Conservation (phyloP, 108 stramenopile genomes). For the Epipyxis sp. region DNA sequence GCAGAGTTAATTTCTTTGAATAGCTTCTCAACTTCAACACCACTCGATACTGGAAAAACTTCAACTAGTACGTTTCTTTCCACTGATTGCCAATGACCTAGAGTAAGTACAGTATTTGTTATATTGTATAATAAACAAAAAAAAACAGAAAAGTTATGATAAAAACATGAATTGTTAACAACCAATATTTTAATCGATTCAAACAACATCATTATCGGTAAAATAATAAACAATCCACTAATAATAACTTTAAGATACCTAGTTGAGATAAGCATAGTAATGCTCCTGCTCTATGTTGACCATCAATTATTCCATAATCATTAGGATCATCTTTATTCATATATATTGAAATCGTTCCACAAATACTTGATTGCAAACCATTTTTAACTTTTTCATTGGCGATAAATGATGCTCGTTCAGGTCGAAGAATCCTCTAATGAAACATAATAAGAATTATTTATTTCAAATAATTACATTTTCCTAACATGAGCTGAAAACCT, state of each 20-base stretch:
- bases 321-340: conserved; percentile 40
- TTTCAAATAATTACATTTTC: no score
- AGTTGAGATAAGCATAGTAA: conserved; percentile 62
- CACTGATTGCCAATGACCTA: background rate
- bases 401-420: conserved; percentile 32
- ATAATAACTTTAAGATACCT: no score
- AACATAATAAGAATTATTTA: no score
- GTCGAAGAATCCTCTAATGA: conserved; percentile 37
- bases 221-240: no score
- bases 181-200: no score
- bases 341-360: conserved; percentile 48
- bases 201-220: no score
- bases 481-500: no score
- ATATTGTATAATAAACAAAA: conserved; percentile 43
- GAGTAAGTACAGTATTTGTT: background rate
- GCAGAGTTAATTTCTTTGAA: conserved; percentile 82
- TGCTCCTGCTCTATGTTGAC: conserved; percentile 82
- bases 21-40: conserved; percentile 52
- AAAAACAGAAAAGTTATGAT: conserved; percentile 43
- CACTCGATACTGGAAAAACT: conserved; percentile 52
- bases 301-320: conserved; percentile 70
- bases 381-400: conserved; percentile 25
- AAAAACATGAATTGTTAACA: no score
- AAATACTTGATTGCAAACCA: conserved; percentile 29
- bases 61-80: conserved; percentile 59